phyloP scores from a whole-genome alignment of 179 eudicot species.

The Dionaea muscipula region DNA sequence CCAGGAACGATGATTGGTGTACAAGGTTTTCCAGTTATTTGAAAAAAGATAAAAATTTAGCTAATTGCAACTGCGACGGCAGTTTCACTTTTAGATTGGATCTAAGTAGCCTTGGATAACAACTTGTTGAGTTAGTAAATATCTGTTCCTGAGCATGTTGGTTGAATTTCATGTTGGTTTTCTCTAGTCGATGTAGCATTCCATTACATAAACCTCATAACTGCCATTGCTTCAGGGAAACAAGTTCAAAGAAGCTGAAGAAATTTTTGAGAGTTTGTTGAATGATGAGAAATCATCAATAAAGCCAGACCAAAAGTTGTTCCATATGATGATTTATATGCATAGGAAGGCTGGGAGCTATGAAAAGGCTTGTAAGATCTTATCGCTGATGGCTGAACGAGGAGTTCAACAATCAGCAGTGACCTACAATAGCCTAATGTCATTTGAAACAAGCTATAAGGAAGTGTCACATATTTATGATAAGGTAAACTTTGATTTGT shows the following conservation, averaged over 20 bases:
- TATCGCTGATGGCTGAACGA: constrained; percentile 60
- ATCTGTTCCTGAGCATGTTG: too few relatives aligned
- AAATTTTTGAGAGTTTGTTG: constrained; percentile 53
- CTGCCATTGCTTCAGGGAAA: constrained; percentile 49
- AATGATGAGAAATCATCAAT: constrained; percentile 47
- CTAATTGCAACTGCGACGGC: too few relatives aligned
- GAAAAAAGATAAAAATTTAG: too few relatives aligned
- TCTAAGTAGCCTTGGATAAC: too few relatives aligned
- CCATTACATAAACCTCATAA: constrained; percentile 9
- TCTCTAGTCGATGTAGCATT: neutral
- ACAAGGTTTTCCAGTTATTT: too few relatives aligned
- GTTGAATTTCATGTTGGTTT: neutral
- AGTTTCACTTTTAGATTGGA: too few relatives aligned
- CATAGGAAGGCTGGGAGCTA: constrained; percentile 65
- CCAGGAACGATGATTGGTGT: too few relatives aligned
- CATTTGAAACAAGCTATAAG: constrained; percentile 78
- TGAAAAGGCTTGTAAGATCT: constrained; percentile 64
- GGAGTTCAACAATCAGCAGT: constrained; percentile 64
- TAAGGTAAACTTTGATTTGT: constrained; percentile 42
- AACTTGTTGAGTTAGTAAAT: too few relatives aligned
- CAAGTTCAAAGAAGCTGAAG: constrained; percentile 79
- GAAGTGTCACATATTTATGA: constrained; percentile 76
- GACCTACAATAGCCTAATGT: constrained; percentile 87
- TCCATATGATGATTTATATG: constrained; percentile 96
- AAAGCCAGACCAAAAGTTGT: constrained; percentile 92